Evolutionary conservation across 306 rosid species (phyloP).

Genomic region (Datisca glomerata): DNA sequence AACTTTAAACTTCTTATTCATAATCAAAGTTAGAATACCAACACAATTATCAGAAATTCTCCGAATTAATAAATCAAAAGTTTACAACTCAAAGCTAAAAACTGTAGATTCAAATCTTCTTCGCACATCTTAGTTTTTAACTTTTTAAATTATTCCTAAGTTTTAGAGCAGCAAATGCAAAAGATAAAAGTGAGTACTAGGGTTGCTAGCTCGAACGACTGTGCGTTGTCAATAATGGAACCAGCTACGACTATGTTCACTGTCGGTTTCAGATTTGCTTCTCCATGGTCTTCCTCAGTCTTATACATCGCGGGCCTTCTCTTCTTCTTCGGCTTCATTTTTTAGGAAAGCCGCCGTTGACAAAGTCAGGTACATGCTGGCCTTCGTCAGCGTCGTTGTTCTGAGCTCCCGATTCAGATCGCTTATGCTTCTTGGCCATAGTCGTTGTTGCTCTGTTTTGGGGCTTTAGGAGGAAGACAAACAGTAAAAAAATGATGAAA

Average conservation of each 20-base stretch:
- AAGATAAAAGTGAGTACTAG: slow-evolving; percentile 28
- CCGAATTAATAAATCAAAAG: no score
- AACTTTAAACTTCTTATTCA: no score
- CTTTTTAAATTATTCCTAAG: no score
- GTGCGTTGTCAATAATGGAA: slow-evolving; percentile 84
- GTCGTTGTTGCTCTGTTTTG: slow-evolving; percentile 40
- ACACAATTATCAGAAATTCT: no score
- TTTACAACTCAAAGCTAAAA: no score
- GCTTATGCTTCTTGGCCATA: slow-evolving; percentile 56
- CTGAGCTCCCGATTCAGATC: slow-evolving; percentile 16
- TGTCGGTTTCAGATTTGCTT: slow-evolving; percentile 32
- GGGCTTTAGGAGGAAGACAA: slow-evolving; percentile 8
- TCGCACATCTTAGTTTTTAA: no score
- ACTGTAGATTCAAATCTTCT: no score
- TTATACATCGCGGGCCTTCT: slow-evolving; percentile 16
- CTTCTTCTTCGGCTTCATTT: slow-evolving; percentile 28
- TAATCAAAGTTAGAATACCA: no score
- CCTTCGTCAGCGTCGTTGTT: slow-evolving; percentile 8
- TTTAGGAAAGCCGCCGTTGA: slow-evolving; percentile 18
- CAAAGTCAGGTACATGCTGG: slow-evolving; percentile 7
- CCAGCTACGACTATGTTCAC: slow-evolving; percentile 76
- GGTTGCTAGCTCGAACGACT: slow-evolving; percentile 79
- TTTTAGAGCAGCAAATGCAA: background rate
- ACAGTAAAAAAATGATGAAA: no score
- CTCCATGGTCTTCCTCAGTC: slow-evolving; percentile 4